Evolutionary conservation across 306 rosid species (phyloP), one percentile per base, ranked within the genome.

Genomic region (Gastrolobium bilobum): DNA sequence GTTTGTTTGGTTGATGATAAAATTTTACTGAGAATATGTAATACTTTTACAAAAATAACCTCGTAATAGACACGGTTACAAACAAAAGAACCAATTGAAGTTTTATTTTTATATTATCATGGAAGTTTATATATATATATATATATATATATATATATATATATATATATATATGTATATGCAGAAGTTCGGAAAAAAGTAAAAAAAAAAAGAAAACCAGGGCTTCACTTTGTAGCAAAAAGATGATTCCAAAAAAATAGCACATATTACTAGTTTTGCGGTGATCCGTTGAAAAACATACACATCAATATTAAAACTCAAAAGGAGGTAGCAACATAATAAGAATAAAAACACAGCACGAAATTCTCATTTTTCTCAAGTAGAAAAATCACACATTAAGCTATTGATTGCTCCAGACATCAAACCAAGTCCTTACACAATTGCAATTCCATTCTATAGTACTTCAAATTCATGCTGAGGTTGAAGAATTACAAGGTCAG

Each of bases 401-500:
- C 65, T 13, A 39, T 7, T 61, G 59, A 40, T 76, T 81, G 62
- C 57, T 66, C 37, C 57, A 67, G 8, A 30, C 3, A 65, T 30
- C 38, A 30, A 56, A 31, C 73, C 34, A 81, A 81, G 34, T 47
- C 48, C 37, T 53, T 42, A 8, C 46, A 53, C 7, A 62, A 58
- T 38, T 15, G 3, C 31, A 82, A 29, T 37, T 69, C 20, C 30
- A 43, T 77, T 77, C 79, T 10, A 46, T 26, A 4, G 11, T 46
- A 69, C 46, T 57, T 61, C 52, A 54, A 63, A 52, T 52, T 43
- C 84, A 73, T 37, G 43, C 76, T n/a, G n/a, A n/a, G n/a, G n/a
- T 9, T 6, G 3, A 52, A 2, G n/a, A 46, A 46, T 72, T 81
- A 81, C 90, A 14, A 53, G 64, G 40, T 82, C 50, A 63, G 78